Evolutionary conservation across 805 yeast genomes (phyloP).

Genomic region (Metschnikowia picachoensis): DNA sequence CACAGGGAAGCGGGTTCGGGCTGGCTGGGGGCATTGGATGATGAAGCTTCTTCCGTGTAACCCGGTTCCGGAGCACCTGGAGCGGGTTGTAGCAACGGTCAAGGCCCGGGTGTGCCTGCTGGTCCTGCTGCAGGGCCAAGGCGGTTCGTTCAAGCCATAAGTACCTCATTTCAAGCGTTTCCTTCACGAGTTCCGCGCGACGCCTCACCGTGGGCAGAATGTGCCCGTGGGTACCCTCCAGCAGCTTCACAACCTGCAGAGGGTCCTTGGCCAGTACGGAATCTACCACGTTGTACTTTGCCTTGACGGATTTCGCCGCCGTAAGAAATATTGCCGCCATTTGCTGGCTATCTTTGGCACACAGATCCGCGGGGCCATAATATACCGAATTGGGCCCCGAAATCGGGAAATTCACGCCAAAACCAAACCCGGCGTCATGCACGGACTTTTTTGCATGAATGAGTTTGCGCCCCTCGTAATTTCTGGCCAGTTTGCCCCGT

Average conservation of each 20-base stretch:
- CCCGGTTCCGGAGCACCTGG: slow-evolving; percentile 74
- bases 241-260: slow-evolving; percentile 1
- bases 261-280: slow-evolving; percentile 6
- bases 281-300: slow-evolving; percentile 17
- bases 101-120: slow-evolving; percentile 41
- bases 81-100: slow-evolving; percentile 78
- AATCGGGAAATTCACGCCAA: slow-evolving; percentile 11
- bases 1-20: slow-evolving; percentile 56
- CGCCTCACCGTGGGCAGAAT: slow-evolving; percentile 36
- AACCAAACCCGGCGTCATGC: slow-evolving; percentile 11
- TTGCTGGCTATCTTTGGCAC: slow-evolving; percentile 5
- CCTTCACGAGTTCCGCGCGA: slow-evolving; percentile 48
- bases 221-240: slow-evolving; percentile 7
- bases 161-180: slow-evolving; percentile 48
- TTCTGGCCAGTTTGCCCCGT: neutral
- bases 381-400: neutral
- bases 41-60: slow-evolving; percentile 49
- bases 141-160: slow-evolving; percentile 42
- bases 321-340: slow-evolving; percentile 16
- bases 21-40: slow-evolving; percentile 24
- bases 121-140: slow-evolving; percentile 20
- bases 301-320: slow-evolving; percentile 6
- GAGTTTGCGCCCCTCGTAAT: slow-evolving; percentile 1
- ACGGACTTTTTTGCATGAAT: slow-evolving; percentile 1
- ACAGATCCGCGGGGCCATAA: neutral